Evolutionary conservation across 2,329 filamentous ascomycete species (phyloP), one percentile per base, ranked within the genome.

Genomic region (Apiospora pterosperma): DNA sequence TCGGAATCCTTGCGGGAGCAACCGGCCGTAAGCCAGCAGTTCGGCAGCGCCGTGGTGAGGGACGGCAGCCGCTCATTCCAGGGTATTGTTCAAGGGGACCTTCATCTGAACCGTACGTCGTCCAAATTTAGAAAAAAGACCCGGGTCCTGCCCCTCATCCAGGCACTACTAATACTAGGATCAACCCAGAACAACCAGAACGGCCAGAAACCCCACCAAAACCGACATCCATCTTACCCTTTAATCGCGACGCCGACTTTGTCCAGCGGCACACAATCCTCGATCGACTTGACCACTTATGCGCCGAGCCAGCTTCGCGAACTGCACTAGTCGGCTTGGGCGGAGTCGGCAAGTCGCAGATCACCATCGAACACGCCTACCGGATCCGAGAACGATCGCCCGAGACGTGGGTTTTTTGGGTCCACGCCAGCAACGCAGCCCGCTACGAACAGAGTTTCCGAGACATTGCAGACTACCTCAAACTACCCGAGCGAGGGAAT

Each of bases 361-460:
- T 63, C 59, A 63, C 39, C n/a, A 69, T 62, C 63, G 60, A 63
- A 44, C 68, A 65, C 31, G 63, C 62, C 5, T 69, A 71, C 59
- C 63, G 63, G 39, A n/a, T 66, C 12, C 36, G 44, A 62, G 67
- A 68, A 25, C 34, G 4, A 2, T 58, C 58, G 14, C 36, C 7
- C n/a, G 31, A 58, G 23, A 62, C 63, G 16, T 77, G 74, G 19
- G 66, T 76, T 1, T 78, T 78, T 58, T 78, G 76, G 76, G 66
- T 78, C 1, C 73, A 77, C 64, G 76, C 75, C 0, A 70, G 66
- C 3, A 77, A 67, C 3, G 36, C 61, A 0, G 73, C 71, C 1
- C 71, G 76, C 0, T 71, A 78, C 16, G 68, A 74, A 8, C 68
- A 78, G 59, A 69, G 69, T 0, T 78, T 76, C 19, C n/a, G 64